phyloP scores from a whole-genome alignment of 192 early-diverging fungal species.

The Coemansia sp. region DNA sequence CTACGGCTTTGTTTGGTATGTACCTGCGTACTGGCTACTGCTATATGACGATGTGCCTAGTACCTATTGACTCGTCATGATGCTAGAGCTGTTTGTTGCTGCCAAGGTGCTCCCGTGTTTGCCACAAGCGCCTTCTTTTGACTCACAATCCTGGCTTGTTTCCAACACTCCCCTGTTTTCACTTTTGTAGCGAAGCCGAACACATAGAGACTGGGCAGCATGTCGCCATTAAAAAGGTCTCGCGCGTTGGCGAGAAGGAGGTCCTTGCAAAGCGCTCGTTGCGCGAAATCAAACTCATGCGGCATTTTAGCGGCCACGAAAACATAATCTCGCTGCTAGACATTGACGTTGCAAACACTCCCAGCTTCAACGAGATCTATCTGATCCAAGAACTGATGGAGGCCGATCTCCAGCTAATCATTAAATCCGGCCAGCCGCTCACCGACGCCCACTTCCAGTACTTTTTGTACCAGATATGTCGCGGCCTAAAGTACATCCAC shows the following conservation, averaged over 20 bases:
- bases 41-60: too few relatives aligned
- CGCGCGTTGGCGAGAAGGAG: constrained; percentile 78
- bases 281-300: constrained; percentile 89
- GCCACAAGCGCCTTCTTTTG: background rate
- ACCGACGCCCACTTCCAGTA: constrained; percentile 98
- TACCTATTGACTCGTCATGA: too few relatives aligned
- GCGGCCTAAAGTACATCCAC: constrained; percentile 98
- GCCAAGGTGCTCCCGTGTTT: background rate
- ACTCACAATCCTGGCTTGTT: background rate
- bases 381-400: constrained; percentile 99
- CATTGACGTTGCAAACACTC: constrained; percentile 80
- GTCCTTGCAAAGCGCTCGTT: constrained; percentile 87
- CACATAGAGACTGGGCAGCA: constrained; percentile 76
- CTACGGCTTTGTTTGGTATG: constrained; percentile 84
- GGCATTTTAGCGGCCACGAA: constrained; percentile 92
- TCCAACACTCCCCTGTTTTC: background rate
- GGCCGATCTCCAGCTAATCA: constrained; percentile 96
- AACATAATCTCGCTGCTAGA: constrained; percentile 93
- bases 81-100: background rate
- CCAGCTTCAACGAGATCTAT: constrained; percentile 92
- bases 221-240: constrained; percentile 93
- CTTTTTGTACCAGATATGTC: constrained; percentile 96
- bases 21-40: background rate
- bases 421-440: constrained; percentile 88
- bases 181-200: constrained; percentile 70